Base-by-base conservation (phyloP, 805 yeast genomes). In the Jamesozyma gamospora region DNA sequence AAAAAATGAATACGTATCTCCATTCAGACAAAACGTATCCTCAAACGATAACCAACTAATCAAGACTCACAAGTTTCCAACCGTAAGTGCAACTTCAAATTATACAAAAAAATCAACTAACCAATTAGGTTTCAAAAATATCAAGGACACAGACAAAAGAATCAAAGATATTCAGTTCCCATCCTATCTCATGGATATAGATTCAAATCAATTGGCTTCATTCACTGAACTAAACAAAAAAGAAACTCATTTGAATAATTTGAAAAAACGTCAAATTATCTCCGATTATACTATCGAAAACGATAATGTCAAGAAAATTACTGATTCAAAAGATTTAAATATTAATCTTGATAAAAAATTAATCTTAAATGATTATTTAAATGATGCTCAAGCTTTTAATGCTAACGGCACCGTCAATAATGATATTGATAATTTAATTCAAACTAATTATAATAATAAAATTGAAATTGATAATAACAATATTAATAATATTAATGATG, bases 161-260 rank as follows among this genome's bases (percentile, higher is more conserved):
- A 58, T 60, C 4, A 58, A 52, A 41, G 64, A 59, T 40, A 56
- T 59, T 16, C 44, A 45, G 12, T 55, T 59, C 37, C 64, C 64
- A 2, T 24, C 44, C 11, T 50, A 51, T 36, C 36, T 59, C 33
- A 42, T 45, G 17, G 47, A 53, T 14, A 56, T 49, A 38, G 62
- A 58, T 46, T 40, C 32, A 26, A 53, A 53, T 37, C 64, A 59
- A 40, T 40, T 43, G 9, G 37, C 35, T 27, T 25, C 43, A 14
- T 39, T 59, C 32, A 40, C 36, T 15, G 53, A 55, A 33, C 36
- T 59, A 41, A 48, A 49, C 34, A 35, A 35, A 25, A 53, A 51
- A 36, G 62, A 58, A 43, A 41, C 42, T 8, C 42, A 48, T 18
- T 33, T 59, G 43, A 29, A 42, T n/a, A 44, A 50, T 28, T 41